A percentile compares a stretch with the other conserved stretches of the same genome.
These are phyloP conservation scores for Quercus agrifolia DNA, from an alignment of 306 rosid genomes.

Conservation along the genomic window DNA sequence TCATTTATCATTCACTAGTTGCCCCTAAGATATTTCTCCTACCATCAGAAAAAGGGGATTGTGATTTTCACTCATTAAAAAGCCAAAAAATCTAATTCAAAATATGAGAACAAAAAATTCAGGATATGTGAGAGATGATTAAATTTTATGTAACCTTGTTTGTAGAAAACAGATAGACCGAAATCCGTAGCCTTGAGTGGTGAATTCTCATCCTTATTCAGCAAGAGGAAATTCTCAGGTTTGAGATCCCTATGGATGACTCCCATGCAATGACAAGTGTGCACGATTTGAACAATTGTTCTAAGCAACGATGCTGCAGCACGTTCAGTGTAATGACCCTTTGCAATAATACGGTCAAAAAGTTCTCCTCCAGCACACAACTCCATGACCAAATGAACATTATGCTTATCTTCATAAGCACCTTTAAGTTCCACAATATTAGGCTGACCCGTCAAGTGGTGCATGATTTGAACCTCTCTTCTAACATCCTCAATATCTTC, in stretches of 20 bases:
- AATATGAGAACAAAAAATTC: not conserved
- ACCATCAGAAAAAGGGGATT: too few species aligned
- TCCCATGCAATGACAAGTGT: conserved; percentile 93
- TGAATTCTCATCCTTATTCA: conserved; percentile 68
- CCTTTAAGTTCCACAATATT: conserved; percentile 90
- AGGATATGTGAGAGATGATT: too few species aligned
- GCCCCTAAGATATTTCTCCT: too few species aligned
- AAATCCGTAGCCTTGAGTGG: conserved; percentile 97
- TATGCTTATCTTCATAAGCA: conserved; percentile 86
- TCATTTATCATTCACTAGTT: too few species aligned
- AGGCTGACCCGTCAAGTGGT: conserved; percentile 76
- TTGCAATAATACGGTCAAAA: conserved; percentile 86
- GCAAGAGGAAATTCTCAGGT: conserved; percentile 96
- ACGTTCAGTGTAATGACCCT: conserved; percentile 93
- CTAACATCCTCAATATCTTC: conserved; percentile 88
- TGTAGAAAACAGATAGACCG: conserved; percentile 90
- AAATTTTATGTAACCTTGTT: conserved; percentile 58
- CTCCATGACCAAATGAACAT: conserved; percentile 93
- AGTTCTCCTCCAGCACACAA: conserved; percentile 94
- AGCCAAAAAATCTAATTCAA: not conserved
- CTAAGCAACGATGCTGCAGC: conserved; percentile 82
- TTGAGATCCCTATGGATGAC: conserved; percentile 96
- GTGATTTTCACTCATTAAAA: too few species aligned
- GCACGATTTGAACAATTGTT: conserved; percentile 88
- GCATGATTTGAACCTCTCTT: conserved; percentile 97